These are phyloP conservation scores for Marasmius tenuissimus DNA, from an alignment of 1,284 basidiomycete genomes.

Conservation along the genomic window DNA sequence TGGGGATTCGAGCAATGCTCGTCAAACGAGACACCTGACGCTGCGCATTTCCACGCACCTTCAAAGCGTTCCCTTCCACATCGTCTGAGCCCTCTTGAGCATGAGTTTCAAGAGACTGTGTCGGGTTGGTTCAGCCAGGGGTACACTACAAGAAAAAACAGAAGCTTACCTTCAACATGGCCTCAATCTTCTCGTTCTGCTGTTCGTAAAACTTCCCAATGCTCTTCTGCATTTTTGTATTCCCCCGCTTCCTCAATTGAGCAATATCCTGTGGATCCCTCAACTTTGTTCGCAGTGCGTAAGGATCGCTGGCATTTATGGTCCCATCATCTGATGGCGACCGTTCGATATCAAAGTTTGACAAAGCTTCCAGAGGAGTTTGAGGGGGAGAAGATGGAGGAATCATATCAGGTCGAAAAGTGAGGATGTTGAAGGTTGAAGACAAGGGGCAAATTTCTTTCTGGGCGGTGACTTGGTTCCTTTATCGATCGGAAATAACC, in stretches of 20 bases:
- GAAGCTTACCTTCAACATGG: constrained; percentile 1
- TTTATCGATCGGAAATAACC: no score
- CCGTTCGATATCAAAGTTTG: background rate
- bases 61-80: constrained; percentile 1
- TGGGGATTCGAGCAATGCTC: constrained; percentile 29
- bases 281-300: background rate
- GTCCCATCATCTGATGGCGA: background rate
- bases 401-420: background rate
- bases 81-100: constrained; percentile 6
- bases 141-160: background rate
- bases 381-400: background rate
- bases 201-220: constrained; percentile 5
- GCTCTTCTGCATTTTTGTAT: background rate
- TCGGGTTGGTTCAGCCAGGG: no score
- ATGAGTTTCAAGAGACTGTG: constrained; percentile 1
- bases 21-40: no score
- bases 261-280: constrained; percentile 1
- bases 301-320: background rate
- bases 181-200: constrained; percentile 7
- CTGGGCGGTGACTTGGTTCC: no score
- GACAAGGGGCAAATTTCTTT: background rate
- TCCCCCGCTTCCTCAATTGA: constrained; percentile 3
- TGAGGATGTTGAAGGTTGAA: background rate
- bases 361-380: background rate
- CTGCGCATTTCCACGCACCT: background rate